Evolutionary conservation across 139 green algal genomes (phyloP), one percentile per base, ranked within the genome.

Genomic region (Picochlorum sp.): DNA sequence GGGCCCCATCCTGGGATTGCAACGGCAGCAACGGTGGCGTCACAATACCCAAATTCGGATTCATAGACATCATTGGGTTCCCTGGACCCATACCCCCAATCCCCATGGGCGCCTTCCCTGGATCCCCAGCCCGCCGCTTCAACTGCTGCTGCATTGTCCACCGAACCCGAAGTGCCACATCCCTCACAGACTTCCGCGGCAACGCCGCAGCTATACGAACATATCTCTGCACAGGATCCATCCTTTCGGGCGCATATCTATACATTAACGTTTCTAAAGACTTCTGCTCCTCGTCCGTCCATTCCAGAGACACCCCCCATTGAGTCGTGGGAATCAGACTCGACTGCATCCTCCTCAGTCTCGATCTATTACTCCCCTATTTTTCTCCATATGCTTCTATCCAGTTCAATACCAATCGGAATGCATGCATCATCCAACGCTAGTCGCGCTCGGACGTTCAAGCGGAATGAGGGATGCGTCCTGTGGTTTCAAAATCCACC

Each of bases 131-230:
- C 59, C 74, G 75, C 18, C 76, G 62, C 23, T 68, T 81, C 18
- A 68, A 45, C 51, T 69, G 62, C 50, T 62, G 55, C 60, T 71
- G 55, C 57, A 74, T 62, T 30, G 85, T 73, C 85, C 85, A 92
- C 26, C 68, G 69, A 23, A 75, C 68, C 15, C 85, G 73, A 49
- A 92, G 50, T 11, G 85, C 85, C 8, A 92, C 85, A 58, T 92
- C 85, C 2, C 85, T 62, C 30, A 85, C 84, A 34, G 52, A 72
- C 71, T 92, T 91, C 24, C 76, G 65, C 4, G 82, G 75, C 21
- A 92, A 77, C 11, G 51, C 59, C 4, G 75, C 72, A 6, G 85
- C 85, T 15, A 85, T 74, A 23, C 76, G 76, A 28, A 92, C 61
- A 57, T 86, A 89, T 26, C 85, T 67, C 60, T 81, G 66, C 45